Percentiles rank a stretch among this genome's conserved stretches.
Evolutionary conservation across 2,329 filamentous ascomycete species (phyloP).

Genomic region (Cladobotryum mycophilum): DNA sequence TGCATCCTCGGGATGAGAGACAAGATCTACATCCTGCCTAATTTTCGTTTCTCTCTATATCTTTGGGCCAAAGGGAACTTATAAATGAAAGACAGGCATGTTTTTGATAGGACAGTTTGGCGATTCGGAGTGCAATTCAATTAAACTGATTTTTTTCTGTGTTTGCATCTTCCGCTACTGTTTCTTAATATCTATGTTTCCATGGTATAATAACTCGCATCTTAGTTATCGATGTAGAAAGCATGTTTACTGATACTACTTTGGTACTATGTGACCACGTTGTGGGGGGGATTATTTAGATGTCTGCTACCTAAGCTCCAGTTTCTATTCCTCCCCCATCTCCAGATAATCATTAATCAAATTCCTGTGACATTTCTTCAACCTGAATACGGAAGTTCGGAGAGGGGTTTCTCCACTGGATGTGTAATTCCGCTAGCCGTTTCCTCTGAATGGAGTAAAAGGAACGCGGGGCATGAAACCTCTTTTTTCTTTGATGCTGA

Average conservation of each 20-base stretch:
- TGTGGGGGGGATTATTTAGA: too few species aligned
- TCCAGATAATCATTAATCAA: too few species aligned
- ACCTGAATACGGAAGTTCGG: not conserved
- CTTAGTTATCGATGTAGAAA: too few species aligned
- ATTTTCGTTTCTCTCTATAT: conserved; percentile 21
- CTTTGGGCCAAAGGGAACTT: conserved; percentile 26
- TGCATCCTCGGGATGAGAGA: conserved; percentile 17
- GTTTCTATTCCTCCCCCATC: too few species aligned
- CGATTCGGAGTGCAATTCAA: conserved; percentile 45
- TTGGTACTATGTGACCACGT: too few species aligned
- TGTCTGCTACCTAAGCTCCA: too few species aligned
- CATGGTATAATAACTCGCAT: too few species aligned
- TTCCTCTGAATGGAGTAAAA: not conserved
- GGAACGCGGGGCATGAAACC: too few species aligned
- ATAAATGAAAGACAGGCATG: conserved; percentile 32
- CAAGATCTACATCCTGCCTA: conserved; percentile 15
- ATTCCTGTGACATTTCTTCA: not conserved
- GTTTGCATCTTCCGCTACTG: too few species aligned
- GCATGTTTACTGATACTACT: too few species aligned
- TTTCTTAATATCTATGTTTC: too few species aligned
- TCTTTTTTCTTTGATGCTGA: too few species aligned
- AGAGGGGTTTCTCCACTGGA: not conserved
- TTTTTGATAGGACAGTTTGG: conserved; percentile 45
- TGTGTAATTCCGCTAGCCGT: not conserved
- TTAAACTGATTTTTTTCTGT: conserved; percentile 21